Evolutionary conservation across 495 filamentous ascomycete species (phyloP).

Genomic region (Aspergillus saccharolyticus): DNA sequence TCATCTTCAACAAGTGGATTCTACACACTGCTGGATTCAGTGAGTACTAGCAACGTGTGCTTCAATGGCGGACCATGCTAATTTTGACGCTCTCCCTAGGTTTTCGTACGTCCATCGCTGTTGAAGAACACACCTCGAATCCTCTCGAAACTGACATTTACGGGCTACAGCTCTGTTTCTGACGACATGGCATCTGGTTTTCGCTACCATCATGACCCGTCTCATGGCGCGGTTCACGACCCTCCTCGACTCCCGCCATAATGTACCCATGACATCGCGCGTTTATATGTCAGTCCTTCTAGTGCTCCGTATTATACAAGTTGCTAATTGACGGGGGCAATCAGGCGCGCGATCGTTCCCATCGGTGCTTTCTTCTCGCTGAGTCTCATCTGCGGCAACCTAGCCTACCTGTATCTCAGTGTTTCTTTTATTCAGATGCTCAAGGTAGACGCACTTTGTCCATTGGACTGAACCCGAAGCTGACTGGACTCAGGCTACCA

Average conservation of each 20-base stretch:
- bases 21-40: conserved; percentile 70
- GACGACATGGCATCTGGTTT: conserved; percentile 82
- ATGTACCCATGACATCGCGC: conserved; percentile 77
- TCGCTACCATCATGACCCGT: conserved; percentile 83
- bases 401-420: conserved; percentile 82
- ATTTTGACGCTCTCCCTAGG: conserved; percentile 22
- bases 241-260: conserved; percentile 77
- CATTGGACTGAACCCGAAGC: neutral
- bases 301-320: neutral
- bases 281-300: conserved; percentile 58
- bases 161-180: conserved; percentile 54
- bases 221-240: conserved; percentile 73
- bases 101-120: conserved; percentile 26
- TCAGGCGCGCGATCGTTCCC: conserved; percentile 69
- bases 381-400: conserved; percentile 85
- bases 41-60: conserved; percentile 41
- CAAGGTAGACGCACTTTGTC: conserved; percentile 52
- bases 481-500: conserved; percentile 60
- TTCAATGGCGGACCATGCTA: neutral
- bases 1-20: conserved; percentile 98
- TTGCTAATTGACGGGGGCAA: conserved; percentile 5
- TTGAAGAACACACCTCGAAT: neutral
- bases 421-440: conserved; percentile 95
- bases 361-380: conserved; percentile 87
- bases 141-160: neutral